Evolutionary conservation across 225 moss, liverwort and hornwort species (phyloP), one percentile per base, ranked within the genome.

Genomic region (Antitrichia curtipendula): DNA sequence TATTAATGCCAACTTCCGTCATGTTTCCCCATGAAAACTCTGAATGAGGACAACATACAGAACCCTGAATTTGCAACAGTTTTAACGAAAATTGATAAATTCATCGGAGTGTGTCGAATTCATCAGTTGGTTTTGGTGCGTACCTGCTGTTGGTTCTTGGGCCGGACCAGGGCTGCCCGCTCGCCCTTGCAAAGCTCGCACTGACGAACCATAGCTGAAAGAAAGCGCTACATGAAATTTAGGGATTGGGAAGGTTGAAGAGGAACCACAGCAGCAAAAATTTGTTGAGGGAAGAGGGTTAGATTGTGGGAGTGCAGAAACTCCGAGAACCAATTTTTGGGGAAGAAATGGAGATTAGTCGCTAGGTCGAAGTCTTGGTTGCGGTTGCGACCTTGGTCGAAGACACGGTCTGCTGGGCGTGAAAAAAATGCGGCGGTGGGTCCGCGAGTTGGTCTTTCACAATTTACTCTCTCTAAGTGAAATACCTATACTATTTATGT

Each of bases 61-160:
- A 85, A 88, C 16, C 88, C 79, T 66, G 32, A 73, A 83, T 78
- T 77, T 40, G 34, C 40, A 50, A 13, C 72, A 75, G 20, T 66
- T 50, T 52, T 53, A 60, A 19, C 36, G 36, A 32, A 34, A 68
- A 57, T 61, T 86, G 27, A 28, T n/a, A 21, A 62, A 70, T 54
- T 58, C 52, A 21, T 23, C 61, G 16, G 19, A 50, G 59, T 10
- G 34, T 56, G 50, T 49, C 45, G 28, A 41, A 29, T 56, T 57
- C 50, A 15, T 45, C 16, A 53, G 43, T 31, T n/a, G 5, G 6
- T 11, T n/a, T 49, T 27, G 22, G 71, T 27, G 29, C 49, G 60
- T 62, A 97, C 99, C 97, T 97, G 95, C 62, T 96, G 95, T 80
- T 94, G 94, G 61, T 95, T 96, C 85, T 90, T 96, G 54, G 97